These are phyloP conservation scores for Exophiala mesophila DNA, from an alignment of 2,329 filamentous ascomycete species.

Conservation along the genomic window DNA sequence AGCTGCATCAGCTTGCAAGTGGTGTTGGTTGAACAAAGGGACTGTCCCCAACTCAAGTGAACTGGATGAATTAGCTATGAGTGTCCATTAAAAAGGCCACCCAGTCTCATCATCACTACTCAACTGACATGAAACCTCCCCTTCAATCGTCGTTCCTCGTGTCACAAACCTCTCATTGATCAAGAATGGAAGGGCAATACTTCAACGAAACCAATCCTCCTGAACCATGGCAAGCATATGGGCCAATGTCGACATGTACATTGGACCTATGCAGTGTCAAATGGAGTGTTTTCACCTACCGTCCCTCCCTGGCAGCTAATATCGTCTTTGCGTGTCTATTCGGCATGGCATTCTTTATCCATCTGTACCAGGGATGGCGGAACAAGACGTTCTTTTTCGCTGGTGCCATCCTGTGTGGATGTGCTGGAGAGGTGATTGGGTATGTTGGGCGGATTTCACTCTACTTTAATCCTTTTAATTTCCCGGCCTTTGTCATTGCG, in stretches of 20 bases:
- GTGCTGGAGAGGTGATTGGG: constrained; percentile 53
- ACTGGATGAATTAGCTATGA: too few species aligned
- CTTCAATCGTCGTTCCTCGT: neutral
- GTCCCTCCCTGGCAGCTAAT: constrained; percentile 1
- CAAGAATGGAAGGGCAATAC: neutral
- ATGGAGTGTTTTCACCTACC: neutral
- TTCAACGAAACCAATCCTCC: constrained; percentile 1
- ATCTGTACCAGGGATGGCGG: neutral
- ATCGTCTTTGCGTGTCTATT: constrained; percentile 1
- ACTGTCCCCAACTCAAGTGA: too few species aligned
- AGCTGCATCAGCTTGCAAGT: too few species aligned
- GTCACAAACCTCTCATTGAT: neutral
- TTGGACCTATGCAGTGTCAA: constrained; percentile 35
- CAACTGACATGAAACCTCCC: too few species aligned
- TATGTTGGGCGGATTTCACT: constrained; percentile 55
- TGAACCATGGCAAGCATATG: constrained; percentile 26
- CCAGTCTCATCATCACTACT: too few species aligned
- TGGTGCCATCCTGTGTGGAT: constrained; percentile 49
- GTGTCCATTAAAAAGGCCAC: too few species aligned
- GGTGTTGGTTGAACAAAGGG: too few species aligned
- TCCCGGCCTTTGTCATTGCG: constrained; percentile 34
- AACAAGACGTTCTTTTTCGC: constrained; percentile 15
- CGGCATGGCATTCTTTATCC: neutral
- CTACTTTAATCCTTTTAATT: constrained; percentile 39
- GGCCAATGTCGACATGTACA: constrained; percentile 46